These are phyloP conservation scores for Linnemannia hyalina DNA, from an alignment of 192 early-diverging fungal genomes.

Conservation along the genomic window DNA sequence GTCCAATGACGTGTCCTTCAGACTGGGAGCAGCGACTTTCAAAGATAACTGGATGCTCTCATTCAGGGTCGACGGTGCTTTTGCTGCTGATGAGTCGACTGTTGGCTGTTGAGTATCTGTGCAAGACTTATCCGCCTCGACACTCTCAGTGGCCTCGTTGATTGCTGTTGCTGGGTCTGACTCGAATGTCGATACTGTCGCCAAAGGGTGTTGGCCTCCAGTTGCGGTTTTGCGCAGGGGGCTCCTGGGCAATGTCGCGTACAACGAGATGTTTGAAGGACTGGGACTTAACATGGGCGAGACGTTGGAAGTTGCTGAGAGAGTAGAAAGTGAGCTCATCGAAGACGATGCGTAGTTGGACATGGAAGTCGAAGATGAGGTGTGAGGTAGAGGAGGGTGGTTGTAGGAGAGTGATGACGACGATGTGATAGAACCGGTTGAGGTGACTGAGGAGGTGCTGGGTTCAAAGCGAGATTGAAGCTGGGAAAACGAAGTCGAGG, in stretches of 20 bases:
- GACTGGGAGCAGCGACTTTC: not conserved
- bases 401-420: not conserved
- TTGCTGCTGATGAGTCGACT: not conserved
- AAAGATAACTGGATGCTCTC: not conserved
- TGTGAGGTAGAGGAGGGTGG: not conserved
- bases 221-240: slow-evolving; percentile 13
- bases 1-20: not conserved
- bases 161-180: slow-evolving; percentile 5
- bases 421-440: not conserved
- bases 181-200: slow-evolving; percentile 38
- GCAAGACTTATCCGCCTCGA: not conserved
- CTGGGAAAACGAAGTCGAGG: slow-evolving; percentile 6
- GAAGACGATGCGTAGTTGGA: slow-evolving; percentile 21
- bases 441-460: not conserved
- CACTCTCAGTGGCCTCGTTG: not conserved
- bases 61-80: not conserved
- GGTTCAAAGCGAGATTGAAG: slow-evolving; percentile 11
- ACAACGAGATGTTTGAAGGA: not conserved
- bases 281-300: not conserved
- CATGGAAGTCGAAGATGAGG: slow-evolving; percentile 31
- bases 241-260: slow-evolving; percentile 1
- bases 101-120: not conserved
- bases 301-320: slow-evolving; percentile 5
- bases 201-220: slow-evolving; percentile 32
- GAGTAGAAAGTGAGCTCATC: slow-evolving; percentile 21